Evolutionary conservation across 1,284 basidiomycete genomes (phyloP), one percentile per base, ranked within the genome.

Genomic region (Xanthoconium separans): DNA sequence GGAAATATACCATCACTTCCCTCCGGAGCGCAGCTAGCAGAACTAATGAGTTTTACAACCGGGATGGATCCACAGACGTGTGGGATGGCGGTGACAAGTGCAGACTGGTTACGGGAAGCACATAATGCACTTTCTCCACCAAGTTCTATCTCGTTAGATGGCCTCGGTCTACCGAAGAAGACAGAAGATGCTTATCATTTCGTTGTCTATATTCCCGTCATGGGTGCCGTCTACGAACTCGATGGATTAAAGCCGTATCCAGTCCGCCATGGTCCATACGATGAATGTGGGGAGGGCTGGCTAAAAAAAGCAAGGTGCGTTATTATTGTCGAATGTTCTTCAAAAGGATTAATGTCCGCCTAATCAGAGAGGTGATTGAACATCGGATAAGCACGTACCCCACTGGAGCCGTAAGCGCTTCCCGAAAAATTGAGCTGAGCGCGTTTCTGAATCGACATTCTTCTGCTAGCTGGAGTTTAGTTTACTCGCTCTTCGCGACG

Each of bases 101-200:
- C 89, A n/a, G 89, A 93, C 65, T 91, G 86, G 81, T 78, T 93
- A 52, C 77, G 88, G 45, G 84, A 89, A 65, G 88, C 90, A 16
- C 94, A 96, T 70, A 96, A 97, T 65, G 83, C 91, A 20, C 85
- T 97, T 59, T 91, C 91, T 16, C 92, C 93, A 31, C 94, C 94
- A 6, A 91, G 83, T 61, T 83, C 89, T 2, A 85, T 94, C 58
- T 89, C 87, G 8, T 73, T 91, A 44, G 91, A 94, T 66, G 88
- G 89, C 48, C 72, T 89, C 50, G 84, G 80, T 33, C 70, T 85
- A 15, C 82, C 87, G 4, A 88, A 83, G 59, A 88, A 84, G 56
- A 69, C 79, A 2, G 92, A 94, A 65, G 94, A 96, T 62, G 93
- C 93, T 12, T 98, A 95, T 72, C 94, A 97, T 65, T 96, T 96